Percentiles rank a stretch among this genome's conserved stretches.
Conservation (phyloP, 192 early-diverging fungal species). For the Coemansia erecta region DNA sequence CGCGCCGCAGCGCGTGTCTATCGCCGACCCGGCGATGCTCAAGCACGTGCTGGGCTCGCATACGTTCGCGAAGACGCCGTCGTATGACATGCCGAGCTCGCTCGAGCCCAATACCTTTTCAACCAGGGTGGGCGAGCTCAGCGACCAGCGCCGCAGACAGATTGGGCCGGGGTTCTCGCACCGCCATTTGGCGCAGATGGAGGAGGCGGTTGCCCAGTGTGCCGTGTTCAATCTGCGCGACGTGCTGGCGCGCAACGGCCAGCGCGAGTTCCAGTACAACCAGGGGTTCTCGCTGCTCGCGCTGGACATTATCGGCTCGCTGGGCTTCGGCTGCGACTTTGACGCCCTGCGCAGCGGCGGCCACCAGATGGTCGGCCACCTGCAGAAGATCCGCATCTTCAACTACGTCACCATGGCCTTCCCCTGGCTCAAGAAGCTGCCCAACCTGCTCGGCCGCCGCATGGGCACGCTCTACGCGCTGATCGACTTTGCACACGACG, state of each 20-base stretch:
- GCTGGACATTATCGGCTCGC: conserved; percentile 35
- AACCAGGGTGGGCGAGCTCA: conserved; percentile 32
- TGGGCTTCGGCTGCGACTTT: conserved; percentile 39
- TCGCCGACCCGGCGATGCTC: conserved; percentile 22
- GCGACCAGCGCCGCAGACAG: conserved; percentile 27
- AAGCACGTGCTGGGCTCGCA: conserved; percentile 34
- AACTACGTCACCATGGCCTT: conserved; percentile 38
- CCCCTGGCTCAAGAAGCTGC: conserved; percentile 36
- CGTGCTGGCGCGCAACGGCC: conserved; percentile 6
- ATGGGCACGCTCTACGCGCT: conserved; percentile 12
- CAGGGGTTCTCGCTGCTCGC: conserved; percentile 30
- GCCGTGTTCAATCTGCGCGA: conserved; percentile 12
- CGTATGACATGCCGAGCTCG: conserved; percentile 29
- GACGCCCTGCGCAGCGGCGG: conserved; percentile 13
- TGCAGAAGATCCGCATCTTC: conserved; percentile 25
- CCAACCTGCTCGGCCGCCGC: conserved; percentile 11
- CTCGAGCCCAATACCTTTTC: conserved; percentile 42
- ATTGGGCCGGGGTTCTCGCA: conserved; percentile 42
- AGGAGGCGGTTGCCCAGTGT: conserved; percentile 16
- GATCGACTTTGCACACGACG: conserved; percentile 16
- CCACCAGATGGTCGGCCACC: conserved; percentile 25
- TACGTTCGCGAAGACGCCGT: conserved; percentile 23
- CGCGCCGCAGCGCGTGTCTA: conserved; percentile 41
- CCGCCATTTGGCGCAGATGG: conserved; percentile 30
- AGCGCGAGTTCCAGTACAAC: conserved; percentile 22